Conservation (phyloP, 1,284 basidiomycete species). For the Leucoagaricus sp. region DNA sequence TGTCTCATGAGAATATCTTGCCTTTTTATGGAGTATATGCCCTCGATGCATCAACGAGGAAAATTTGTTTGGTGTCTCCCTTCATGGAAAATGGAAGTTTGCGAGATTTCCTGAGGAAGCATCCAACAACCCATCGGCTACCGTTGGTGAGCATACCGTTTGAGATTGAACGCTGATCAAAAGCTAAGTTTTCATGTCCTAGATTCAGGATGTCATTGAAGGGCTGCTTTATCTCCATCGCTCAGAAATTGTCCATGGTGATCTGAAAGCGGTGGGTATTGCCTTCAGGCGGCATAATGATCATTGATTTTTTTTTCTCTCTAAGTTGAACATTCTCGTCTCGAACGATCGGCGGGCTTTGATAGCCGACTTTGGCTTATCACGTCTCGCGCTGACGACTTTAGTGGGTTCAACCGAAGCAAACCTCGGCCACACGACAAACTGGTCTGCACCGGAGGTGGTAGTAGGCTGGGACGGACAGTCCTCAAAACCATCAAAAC, state of each 20-base stretch:
- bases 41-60: background rate
- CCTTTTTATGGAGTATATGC: background rate
- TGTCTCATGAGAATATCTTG: background rate
- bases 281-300: no score
- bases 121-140: background rate
- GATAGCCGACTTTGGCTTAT: background rate
- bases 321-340: slow-evolving; percentile 94
- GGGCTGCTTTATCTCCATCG: background rate
- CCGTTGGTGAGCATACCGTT: background rate
- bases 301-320: background rate
- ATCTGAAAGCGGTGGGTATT: background rate
- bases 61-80: background rate
- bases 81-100: background rate
- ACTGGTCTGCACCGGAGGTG: no score
- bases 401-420: no score
- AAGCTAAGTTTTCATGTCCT: background rate
- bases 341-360: slow-evolving; percentile 49
- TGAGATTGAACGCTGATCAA: no score
- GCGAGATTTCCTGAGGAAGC: background rate
- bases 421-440: no score
- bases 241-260: background rate
- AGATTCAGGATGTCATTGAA: background rate
- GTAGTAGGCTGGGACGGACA: no score
- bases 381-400: no score
- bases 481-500: no score